Conservation (phyloP, 1,284 basidiomycete species). For the Ceratobasidium sp. region DNA sequence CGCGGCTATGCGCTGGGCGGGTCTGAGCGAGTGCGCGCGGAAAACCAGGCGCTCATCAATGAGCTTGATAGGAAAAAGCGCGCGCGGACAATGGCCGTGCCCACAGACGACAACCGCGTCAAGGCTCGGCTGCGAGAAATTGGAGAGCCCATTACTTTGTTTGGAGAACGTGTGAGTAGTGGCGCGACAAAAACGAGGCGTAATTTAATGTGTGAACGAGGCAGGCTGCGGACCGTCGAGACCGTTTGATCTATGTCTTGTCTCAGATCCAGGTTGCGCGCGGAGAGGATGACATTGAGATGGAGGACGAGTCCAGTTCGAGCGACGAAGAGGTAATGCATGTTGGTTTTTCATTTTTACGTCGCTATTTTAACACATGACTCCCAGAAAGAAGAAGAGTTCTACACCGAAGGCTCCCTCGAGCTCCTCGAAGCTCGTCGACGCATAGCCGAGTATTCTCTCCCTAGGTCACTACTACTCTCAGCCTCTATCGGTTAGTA, state of each 20-base stretch:
- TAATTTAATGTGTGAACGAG: constrained; percentile 46
- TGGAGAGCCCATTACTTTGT: constrained; percentile 95
- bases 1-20: constrained; percentile 44
- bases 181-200: constrained; percentile 3
- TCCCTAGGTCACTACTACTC: constrained; percentile 83
- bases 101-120: constrained; percentile 95
- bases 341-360: constrained; percentile 41
- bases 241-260: constrained; percentile 91
- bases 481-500: constrained; percentile 62
- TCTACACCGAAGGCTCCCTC: constrained; percentile 92
- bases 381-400: constrained; percentile 81
- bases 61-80: constrained; percentile 96
- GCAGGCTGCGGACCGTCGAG: constrained; percentile 86
- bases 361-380: constrained; percentile 6
- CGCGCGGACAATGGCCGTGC: constrained; percentile 92
- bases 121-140: constrained; percentile 89
- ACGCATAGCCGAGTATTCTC: constrained; percentile 89
- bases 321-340: constrained; percentile 83
- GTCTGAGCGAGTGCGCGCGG: constrained; percentile 56
- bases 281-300: constrained; percentile 71
- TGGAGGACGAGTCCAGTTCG: constrained; percentile 73
- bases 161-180: constrained; percentile 89
- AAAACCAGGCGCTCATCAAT: constrained; percentile 81
- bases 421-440: constrained; percentile 86
- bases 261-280: constrained; percentile 87